Evolutionary conservation across 2,329 filamentous ascomycete species (phyloP).

Genomic region (Stemphylium lycopersici): DNA sequence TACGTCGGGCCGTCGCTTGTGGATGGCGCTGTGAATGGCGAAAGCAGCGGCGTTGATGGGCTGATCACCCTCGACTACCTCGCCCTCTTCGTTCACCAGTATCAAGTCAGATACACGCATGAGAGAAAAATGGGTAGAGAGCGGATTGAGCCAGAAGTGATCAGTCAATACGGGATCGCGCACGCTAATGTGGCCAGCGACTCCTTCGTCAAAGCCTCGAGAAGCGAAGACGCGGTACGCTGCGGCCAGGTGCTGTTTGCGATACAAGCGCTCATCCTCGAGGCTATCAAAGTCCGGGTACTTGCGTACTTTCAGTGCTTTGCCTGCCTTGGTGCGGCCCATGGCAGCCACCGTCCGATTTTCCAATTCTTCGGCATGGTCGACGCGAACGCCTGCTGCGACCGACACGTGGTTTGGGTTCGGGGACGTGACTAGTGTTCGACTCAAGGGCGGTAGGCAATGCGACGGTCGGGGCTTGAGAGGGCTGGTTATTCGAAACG

Average conservation of each 20-base stretch:
- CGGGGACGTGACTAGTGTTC: conserved; percentile 21
- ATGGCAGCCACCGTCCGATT: conserved; percentile 55
- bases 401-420: conserved; percentile 22
- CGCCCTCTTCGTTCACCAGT: conserved; percentile 52
- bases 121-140: conserved; percentile 54
- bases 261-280: conserved; percentile 51
- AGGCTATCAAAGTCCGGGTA: conserved; percentile 51
- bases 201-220: conserved; percentile 50
- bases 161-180: conserved; percentile 44
- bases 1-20: conserved; percentile 46
- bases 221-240: conserved; percentile 51
- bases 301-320: conserved; percentile 53
- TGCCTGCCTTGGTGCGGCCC: conserved; percentile 55
- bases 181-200: conserved; percentile 56
- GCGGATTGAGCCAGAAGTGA: conserved; percentile 52
- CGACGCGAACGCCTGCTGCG: conserved; percentile 29
- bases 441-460: not conserved
- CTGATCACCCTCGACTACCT: conserved; percentile 49
- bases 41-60: conserved; percentile 56
- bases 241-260: conserved; percentile 55
- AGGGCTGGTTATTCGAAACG: not conserved
- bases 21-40: conserved; percentile 54
- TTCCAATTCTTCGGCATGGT: conserved; percentile 44
- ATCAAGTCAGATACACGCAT: conserved; percentile 53
- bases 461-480: not conserved